Conservation (phyloP, 805 yeast genomes). For the Dipodascus albidus region DNA sequence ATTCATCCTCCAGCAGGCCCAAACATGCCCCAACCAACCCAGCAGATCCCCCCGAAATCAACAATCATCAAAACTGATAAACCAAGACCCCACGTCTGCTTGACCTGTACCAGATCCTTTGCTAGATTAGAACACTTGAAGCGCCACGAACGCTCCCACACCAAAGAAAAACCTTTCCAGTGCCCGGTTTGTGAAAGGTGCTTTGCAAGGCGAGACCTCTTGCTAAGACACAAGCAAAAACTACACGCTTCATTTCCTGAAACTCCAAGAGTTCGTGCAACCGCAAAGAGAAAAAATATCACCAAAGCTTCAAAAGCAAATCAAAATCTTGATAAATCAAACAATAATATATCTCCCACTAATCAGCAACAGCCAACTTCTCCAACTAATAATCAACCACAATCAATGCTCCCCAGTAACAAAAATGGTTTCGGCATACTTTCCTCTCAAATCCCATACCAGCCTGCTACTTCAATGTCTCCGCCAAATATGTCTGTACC, state of each 20-base stretch:
- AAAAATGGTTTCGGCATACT: not conserved
- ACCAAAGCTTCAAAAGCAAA: not conserved
- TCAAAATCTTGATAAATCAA: not conserved
- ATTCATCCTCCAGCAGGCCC: conserved; percentile 7
- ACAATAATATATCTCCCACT: not conserved
- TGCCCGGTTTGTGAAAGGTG: conserved; percentile 95
- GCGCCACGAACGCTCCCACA: conserved; percentile 88
- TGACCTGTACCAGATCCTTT: conserved; percentile 88
- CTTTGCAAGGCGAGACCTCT: conserved; percentile 66
- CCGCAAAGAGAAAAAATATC: not conserved
- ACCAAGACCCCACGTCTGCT: conserved; percentile 87
- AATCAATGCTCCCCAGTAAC: not conserved
- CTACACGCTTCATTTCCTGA: conserved; percentile 42
- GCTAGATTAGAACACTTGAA: conserved; percentile 90
- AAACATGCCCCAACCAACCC: conserved; percentile 20
- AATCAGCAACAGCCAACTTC: not conserved
- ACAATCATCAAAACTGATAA: conserved; percentile 79
- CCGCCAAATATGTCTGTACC: not conserved
- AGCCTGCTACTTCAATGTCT: not conserved
- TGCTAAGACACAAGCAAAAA: conserved; percentile 89
- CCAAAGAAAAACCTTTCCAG: conserved; percentile 91
- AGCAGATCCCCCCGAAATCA: conserved; percentile 80
- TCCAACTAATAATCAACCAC: not conserved
- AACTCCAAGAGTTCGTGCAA: conserved; percentile 7
- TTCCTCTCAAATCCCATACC: not conserved